Base-by-base conservation (phyloP, 179 eudicot species). In the Heliamphora pulchella region DNA sequence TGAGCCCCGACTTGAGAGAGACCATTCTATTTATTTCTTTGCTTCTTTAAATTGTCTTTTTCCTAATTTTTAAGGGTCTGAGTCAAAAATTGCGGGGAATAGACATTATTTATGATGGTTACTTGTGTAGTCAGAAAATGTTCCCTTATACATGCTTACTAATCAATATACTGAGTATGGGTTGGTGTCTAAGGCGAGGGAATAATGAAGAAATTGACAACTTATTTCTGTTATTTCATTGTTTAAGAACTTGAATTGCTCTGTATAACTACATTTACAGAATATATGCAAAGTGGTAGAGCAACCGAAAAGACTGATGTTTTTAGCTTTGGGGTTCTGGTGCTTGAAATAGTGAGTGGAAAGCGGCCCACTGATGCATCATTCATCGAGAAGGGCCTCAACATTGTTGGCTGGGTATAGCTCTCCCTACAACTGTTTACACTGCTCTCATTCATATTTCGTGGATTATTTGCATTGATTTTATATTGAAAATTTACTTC, bases 201-300 rank as follows among this genome's bases (percentile, higher is more conserved):
- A 71, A 5, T 71, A 17, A 15, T 15, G 20, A n/a, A 44, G 51
- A 50, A 71, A 48, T 3, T 10, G 54, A 8, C 4, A 0, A 31
- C 13, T 71, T 71, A 2, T 71, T 2, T 8, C 31, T 31, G 31
- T 31, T 31, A 31, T 31, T 31, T 31, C 31, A 31, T 31, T 31
- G 31, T 31, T 31, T 31, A 31, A 31, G 31, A 31, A 31, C 31
- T 31, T 31, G 31, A 31, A 31, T 31, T 31, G 31, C 31, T 31
- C 31, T 31, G 31, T 31, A 31, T 31, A 31, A 58, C 20, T 76
- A 79, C 63, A 46, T 68, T 75, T 67, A 81, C 94, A 96, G 99
- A 96, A 84, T 96, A 96, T 84, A 96, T 96, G 99, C 98, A 92
- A 86, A 96, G 99, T 84, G 99, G 99, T 74, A 88, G 99, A 79